A percentile compares a stretch with the other conserved stretches of the same genome.
Evolutionary conservation across 2,329 filamentous ascomycete genomes (phyloP).

Genomic region (Aspergillus hortae): DNA sequence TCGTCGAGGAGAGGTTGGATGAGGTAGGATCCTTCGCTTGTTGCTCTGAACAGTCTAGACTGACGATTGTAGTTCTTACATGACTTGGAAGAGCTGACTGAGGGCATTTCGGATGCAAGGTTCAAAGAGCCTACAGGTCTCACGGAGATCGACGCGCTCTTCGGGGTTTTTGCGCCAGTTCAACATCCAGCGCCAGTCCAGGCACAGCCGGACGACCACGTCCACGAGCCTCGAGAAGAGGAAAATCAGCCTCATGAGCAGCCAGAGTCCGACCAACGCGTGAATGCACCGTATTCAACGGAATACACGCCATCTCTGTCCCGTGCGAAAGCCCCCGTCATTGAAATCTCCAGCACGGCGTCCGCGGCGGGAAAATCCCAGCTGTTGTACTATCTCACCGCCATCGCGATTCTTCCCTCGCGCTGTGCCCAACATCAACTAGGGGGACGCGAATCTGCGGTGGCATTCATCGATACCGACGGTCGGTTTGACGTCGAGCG

Average conservation of each 20-base stretch:
- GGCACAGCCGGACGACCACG: conserved; percentile 2
- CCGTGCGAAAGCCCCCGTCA: conserved; percentile 30
- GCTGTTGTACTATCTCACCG: conserved; percentile 55
- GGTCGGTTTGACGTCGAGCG: conserved; percentile 51
- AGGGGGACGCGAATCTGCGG: conserved; percentile 46
- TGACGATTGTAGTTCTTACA: conserved; percentile 23
- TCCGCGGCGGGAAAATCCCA: conserved; percentile 57
- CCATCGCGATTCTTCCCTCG: conserved; percentile 49
- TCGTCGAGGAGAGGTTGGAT: conserved; percentile 48
- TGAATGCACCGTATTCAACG: background rate
- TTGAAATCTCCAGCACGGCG: conserved; percentile 53
- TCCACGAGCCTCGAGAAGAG: too few relatives aligned
- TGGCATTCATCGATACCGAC: conserved; percentile 57
- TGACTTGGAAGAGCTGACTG: conserved; percentile 27
- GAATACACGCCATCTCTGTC: background rate
- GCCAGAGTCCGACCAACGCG: too few relatives aligned
- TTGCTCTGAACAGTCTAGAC: background rate
- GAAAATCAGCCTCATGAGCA: too few relatives aligned
- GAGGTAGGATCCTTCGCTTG: conserved; percentile 40
- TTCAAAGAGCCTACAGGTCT: conserved; percentile 39
- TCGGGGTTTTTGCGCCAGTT: conserved; percentile 34
- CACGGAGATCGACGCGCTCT: conserved; percentile 44
- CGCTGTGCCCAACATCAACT: conserved; percentile 28
- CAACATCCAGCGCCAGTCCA: conserved; percentile 6
- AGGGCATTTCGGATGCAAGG: conserved; percentile 9